Percentiles rank a stretch among this genome's conserved stretches.
phyloP scores from a whole-genome alignment of 331 rosid species.

The Rhamnella rubrinervis region DNA sequence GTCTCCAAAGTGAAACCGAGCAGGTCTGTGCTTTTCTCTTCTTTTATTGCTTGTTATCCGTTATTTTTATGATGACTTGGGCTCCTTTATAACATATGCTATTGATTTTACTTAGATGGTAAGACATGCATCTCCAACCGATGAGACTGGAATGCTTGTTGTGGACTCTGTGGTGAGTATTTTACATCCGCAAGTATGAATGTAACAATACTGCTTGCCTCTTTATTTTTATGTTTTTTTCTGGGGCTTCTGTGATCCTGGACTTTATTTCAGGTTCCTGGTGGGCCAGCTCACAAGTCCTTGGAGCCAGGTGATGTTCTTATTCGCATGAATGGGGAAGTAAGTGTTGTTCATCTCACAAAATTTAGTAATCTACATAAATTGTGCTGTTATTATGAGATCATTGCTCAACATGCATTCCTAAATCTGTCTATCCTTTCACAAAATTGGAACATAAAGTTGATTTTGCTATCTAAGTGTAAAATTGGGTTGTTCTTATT shows the following conservation, averaged over 20 bases:
- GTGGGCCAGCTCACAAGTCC: slow-evolving; percentile 79
- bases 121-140: slow-evolving; percentile 66
- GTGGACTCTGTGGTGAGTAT: slow-evolving; percentile 86
- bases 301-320: slow-evolving; percentile 97
- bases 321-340: slow-evolving; percentile 90
- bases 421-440: neutral
- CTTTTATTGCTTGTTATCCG: slow-evolving; percentile 4
- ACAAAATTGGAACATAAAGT: no score
- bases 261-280: slow-evolving; percentile 79
- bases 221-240: slow-evolving; percentile 17
- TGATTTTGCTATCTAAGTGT: no score
- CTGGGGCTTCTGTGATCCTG: slow-evolving; percentile 20
- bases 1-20: slow-evolving; percentile 84
- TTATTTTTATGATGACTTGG: slow-evolving; percentile 19
- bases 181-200: slow-evolving; percentile 16
- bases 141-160: slow-evolving; percentile 98
- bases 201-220: neutral
- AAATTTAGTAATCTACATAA: neutral
- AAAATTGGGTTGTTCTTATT: no score
- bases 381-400: neutral
- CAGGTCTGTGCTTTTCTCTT: slow-evolving; percentile 54
- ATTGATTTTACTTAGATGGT: slow-evolving; percentile 63
- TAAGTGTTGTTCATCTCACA: slow-evolving; percentile 34
- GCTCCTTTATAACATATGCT: slow-evolving; percentile 20
- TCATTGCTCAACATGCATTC: neutral